Evolutionary conservation across 352 stramenopile genomes (phyloP).

Genomic region (Phytophthora lateralis): DNA sequence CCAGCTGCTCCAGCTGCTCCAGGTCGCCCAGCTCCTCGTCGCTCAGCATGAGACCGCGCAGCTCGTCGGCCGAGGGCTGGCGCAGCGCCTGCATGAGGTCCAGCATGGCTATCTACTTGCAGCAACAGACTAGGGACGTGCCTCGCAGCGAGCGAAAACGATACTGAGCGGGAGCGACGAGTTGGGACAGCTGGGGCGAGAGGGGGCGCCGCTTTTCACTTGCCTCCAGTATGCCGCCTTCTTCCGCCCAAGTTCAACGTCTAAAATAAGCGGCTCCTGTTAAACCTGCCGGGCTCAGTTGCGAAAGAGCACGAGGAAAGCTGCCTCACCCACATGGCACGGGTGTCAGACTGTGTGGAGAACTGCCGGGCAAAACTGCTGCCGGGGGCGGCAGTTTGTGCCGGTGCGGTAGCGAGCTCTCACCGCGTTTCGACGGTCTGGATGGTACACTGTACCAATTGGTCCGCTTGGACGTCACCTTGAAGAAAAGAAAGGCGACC

Average conservation of each 20-base stretch:
- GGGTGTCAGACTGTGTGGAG: background rate
- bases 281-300: background rate
- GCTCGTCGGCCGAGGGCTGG: slow-evolving; percentile 21
- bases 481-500: slow-evolving; percentile 16
- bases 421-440: slow-evolving; percentile 22
- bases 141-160: slow-evolving; percentile 1
- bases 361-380: background rate
- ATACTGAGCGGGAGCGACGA: slow-evolving; percentile 6
- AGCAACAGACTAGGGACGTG: background rate
- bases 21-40: slow-evolving; percentile 37
- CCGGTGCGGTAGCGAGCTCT: slow-evolving; percentile 16
- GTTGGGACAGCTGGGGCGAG: slow-evolving; percentile 3
- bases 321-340: background rate
- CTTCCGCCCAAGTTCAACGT: slow-evolving; percentile 32
- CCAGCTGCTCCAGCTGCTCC: slow-evolving; percentile 29
- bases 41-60: slow-evolving; percentile 31
- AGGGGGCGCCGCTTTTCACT: slow-evolving; percentile 9
- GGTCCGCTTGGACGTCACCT: slow-evolving; percentile 3
- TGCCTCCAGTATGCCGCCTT: slow-evolving; percentile 19
- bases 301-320: background rate
- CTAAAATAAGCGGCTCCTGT: slow-evolving; percentile 10
- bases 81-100: slow-evolving; percentile 38
- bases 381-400: slow-evolving; percentile 4
- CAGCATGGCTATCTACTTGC: slow-evolving; percentile 25
- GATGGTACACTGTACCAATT: slow-evolving; percentile 27